These are phyloP conservation scores for Ogataea hybrid DNA, from an alignment of 1,139 yeast species.

Conservation along the genomic window DNA sequence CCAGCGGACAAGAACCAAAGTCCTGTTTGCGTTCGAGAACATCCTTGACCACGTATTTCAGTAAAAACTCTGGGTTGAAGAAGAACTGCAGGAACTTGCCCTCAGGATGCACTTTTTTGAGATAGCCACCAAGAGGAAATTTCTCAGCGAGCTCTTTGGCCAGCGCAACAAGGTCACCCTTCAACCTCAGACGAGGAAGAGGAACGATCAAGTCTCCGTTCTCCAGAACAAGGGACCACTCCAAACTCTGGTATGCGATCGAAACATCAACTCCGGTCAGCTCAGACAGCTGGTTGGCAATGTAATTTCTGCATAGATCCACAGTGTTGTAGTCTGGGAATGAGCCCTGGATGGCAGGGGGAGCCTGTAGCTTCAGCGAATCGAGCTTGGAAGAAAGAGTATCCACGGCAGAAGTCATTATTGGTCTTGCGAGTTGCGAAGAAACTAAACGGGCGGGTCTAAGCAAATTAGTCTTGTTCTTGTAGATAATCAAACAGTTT, in stretches of 20 bases:
- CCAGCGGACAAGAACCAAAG: slow-evolving; percentile 78
- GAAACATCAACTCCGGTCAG: slow-evolving; percentile 69
- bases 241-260: slow-evolving; percentile 80
- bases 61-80: slow-evolving; percentile 65
- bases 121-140: slow-evolving; percentile 64
- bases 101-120: slow-evolving; percentile 71
- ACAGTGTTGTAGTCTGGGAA: slow-evolving; percentile 72
- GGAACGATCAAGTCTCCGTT: slow-evolving; percentile 95
- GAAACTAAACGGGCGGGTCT: not conserved
- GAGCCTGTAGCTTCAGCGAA: slow-evolving; percentile 34
- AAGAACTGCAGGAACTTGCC: slow-evolving; percentile 93
- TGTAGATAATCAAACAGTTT: slow-evolving; percentile 4
- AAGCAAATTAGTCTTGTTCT: not conserved
- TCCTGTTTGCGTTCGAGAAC: slow-evolving; percentile 55
- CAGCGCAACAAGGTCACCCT: slow-evolving; percentile 67
- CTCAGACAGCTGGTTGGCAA: slow-evolving; percentile 71
- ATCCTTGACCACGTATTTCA: slow-evolving; percentile 69
- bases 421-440: slow-evolving; percentile 1
- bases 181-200: slow-evolving; percentile 86
- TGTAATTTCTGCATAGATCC: slow-evolving; percentile 86
- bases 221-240: slow-evolving; percentile 80
- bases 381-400: slow-evolving; percentile 30
- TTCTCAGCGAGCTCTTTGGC: slow-evolving; percentile 80
- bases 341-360: slow-evolving; percentile 45
- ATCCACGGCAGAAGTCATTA: slow-evolving; percentile 26